A percentile compares a stretch with the other conserved stretches of the same genome.
phyloP scores from a whole-genome alignment of 768 basidiomycete species.

The Rhizopogon sp. region DNA sequence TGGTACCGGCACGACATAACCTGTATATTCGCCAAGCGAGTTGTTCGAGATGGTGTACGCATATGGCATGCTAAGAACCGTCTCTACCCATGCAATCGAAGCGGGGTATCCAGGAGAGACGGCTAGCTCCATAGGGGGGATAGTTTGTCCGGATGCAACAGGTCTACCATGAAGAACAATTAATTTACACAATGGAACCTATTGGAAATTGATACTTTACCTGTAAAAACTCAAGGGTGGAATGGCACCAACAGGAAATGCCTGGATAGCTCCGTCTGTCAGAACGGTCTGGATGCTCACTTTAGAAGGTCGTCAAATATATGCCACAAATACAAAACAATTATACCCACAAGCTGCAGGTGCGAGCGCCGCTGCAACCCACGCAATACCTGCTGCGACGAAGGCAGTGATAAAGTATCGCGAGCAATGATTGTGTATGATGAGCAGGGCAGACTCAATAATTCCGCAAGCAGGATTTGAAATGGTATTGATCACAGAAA shows the following conservation, averaged over 20 bases:
- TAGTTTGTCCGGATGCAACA: neutral
- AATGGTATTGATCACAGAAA: constrained; percentile 4
- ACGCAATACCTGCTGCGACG: constrained; percentile 1
- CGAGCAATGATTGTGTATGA: constrained; percentile 1
- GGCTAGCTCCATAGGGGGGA: neutral
- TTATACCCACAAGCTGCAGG: constrained; percentile 4
- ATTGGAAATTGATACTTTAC: neutral
- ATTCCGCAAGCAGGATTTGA: constrained; percentile 2
- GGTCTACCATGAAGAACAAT: neutral
- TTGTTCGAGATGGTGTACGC: neutral
- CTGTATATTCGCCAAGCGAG: neutral
- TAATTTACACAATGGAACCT: neutral
- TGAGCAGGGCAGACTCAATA: neutral
- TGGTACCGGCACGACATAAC: neutral
- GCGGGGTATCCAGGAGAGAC: neutral
- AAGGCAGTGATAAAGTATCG: constrained; percentile 3
- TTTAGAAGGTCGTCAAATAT: neutral
- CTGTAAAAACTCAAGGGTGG: neutral
- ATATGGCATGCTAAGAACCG: neutral
- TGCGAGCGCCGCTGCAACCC: constrained; percentile 3
- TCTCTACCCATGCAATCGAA: constrained; percentile 1
- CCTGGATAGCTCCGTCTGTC: constrained; percentile 1
- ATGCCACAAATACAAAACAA: neutral
- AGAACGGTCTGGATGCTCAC: constrained; percentile 1
- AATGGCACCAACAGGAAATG: neutral